Percentiles rank a stretch among this genome's conserved stretches.
Evolutionary conservation across 2,329 filamentous ascomycete species (phyloP).

Genomic region (Penicillium janthinellum): DNA sequence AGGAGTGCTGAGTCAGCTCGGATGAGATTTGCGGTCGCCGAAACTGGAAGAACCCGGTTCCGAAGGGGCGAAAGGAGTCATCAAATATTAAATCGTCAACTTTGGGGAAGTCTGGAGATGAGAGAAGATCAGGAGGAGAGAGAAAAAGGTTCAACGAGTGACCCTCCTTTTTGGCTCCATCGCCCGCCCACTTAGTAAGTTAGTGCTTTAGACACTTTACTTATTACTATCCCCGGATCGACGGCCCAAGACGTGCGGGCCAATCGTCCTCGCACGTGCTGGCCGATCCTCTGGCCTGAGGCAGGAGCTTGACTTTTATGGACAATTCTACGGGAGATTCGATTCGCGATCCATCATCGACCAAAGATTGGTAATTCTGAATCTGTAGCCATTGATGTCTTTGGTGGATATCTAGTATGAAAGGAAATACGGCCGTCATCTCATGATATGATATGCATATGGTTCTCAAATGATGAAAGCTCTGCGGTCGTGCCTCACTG

Average conservation of each 20-base stretch:
- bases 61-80: not conserved
- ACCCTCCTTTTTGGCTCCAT: no score
- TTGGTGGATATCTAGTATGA: not conserved
- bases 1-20: not conserved
- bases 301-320: no score
- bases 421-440: not conserved
- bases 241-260: no score
- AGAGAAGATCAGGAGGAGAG: no score
- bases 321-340: no score
- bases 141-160: no score
- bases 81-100: not conserved
- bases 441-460: not conserved
- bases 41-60: not conserved
- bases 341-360: no score
- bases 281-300: no score
- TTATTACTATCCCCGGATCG: no score
- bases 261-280: no score
- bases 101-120: not conserved
- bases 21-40: not conserved
- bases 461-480: not conserved
- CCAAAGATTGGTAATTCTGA: not conserved
- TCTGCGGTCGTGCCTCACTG: constrained; percentile 18
- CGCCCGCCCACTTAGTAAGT: no score
- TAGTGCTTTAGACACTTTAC: no score
- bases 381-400: not conserved